Percentiles rank a stretch among this genome's conserved stretches.
Conservation (phyloP, 2,329 filamentous ascomycete genomes). For the Exserohilum rostratum region DNA sequence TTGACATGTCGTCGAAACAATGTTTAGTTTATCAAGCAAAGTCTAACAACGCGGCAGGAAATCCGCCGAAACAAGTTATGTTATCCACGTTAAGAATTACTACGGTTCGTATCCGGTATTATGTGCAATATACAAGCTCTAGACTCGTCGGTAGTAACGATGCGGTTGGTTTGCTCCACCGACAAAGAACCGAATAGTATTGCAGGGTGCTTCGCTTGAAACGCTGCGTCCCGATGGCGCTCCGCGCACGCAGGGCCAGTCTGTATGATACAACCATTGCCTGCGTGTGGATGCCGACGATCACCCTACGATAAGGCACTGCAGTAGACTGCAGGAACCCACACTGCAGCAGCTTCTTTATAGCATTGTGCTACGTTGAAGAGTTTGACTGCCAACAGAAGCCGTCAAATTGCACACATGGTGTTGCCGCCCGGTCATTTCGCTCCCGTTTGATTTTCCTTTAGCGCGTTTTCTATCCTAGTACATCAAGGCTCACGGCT, state of each 20-base stretch:
- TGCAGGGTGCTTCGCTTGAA: conserved; percentile 2
- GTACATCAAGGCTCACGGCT: conserved; percentile 13
- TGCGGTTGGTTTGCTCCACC: neutral
- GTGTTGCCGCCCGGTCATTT: conserved; percentile 34
- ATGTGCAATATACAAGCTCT: neutral
- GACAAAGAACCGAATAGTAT: conserved; percentile 5
- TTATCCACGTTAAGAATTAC: conserved; percentile 1
- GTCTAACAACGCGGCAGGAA: neutral
- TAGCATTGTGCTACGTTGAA: neutral
- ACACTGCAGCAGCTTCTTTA: neutral
- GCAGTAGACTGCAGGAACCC: neutral
- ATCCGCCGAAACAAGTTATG: neutral
- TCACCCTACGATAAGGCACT: neutral
- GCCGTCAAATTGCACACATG: conserved; percentile 1
- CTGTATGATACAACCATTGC: neutral
- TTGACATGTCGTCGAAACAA: neutral
- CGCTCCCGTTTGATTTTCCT: conserved; percentile 42
- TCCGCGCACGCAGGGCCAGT: neutral
- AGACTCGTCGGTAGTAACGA: neutral
- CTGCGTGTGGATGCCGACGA: neutral
- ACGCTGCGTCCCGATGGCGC: neutral
- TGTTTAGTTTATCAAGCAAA: neutral
- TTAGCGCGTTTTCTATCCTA: conserved; percentile 29
- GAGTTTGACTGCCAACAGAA: neutral
- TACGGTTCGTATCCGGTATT: conserved; percentile 4